These are phyloP conservation scores for Cryptococcus sp. DNA, from an alignment of 1,284 basidiomycete genomes.

Conservation along the genomic window DNA sequence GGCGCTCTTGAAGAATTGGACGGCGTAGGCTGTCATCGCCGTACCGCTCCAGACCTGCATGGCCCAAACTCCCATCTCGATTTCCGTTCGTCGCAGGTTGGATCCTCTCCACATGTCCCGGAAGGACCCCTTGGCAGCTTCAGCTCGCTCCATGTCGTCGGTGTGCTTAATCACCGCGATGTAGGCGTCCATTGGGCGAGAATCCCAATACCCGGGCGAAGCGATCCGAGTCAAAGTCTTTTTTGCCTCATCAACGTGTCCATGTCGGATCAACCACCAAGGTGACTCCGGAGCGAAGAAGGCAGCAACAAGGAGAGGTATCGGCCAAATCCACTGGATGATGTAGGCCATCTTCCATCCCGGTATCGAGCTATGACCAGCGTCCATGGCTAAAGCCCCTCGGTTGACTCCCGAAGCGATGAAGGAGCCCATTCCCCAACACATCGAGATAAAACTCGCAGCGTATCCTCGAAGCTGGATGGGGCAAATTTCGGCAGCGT, in stretches of 20 bases:
- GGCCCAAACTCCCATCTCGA: conserved; percentile 13
- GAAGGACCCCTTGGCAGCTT: conserved; percentile 44
- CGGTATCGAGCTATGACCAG: too few relatives aligned
- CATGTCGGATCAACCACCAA: neutral
- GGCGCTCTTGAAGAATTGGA: conserved; percentile 36
- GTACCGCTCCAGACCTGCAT: conserved; percentile 1
- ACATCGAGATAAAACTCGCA: conserved; percentile 39
- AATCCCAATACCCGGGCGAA: conserved; percentile 4
- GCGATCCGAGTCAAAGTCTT: conserved; percentile 8
- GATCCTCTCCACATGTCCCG: conserved; percentile 48
- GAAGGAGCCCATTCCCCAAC: conserved; percentile 15
- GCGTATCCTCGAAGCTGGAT: conserved; percentile 40
- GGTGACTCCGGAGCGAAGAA: neutral
- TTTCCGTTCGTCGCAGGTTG: conserved; percentile 49
- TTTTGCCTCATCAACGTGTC: conserved; percentile 18
- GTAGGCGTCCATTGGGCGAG: conserved; percentile 10
- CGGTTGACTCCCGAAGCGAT: conserved; percentile 39
- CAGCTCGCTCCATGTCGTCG: conserved; percentile 16
- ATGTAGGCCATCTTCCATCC: conserved; percentile 37
- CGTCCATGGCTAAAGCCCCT: too few relatives aligned
- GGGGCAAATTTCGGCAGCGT: conserved; percentile 49
- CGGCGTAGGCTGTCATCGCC: neutral
- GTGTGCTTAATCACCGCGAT: conserved; percentile 25
- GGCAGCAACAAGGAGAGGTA: neutral
- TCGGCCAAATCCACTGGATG: conserved; percentile 15